phyloP scores from a whole-genome alignment of 768 basidiomycete genomes.

The Kondoa malvinella region DNA sequence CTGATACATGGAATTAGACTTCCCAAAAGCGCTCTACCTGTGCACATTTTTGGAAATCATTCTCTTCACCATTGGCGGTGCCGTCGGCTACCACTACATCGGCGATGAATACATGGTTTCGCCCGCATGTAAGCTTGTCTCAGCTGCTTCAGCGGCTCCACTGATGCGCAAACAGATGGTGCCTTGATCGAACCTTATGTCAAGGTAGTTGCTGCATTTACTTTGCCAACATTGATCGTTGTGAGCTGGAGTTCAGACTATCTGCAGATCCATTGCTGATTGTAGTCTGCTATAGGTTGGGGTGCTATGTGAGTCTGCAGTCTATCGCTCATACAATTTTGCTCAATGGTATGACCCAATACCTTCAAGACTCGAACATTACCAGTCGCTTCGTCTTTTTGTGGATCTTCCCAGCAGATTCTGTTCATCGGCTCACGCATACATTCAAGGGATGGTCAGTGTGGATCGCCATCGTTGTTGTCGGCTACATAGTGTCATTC shows the following conservation, averaged over 20 bases:
- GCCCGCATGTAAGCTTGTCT: no score
- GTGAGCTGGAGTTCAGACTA: slow-evolving; percentile 23
- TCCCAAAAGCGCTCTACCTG: slow-evolving; percentile 27
- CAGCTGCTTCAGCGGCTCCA: no score
- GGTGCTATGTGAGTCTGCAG: no score
- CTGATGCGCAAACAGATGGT: no score
- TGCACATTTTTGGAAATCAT: slow-evolving; percentile 22
- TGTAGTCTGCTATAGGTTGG: no score
- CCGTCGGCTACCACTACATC: slow-evolving; percentile 26
- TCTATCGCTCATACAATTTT: no score
- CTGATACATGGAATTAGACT: no score
- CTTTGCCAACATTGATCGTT: slow-evolving; percentile 24
- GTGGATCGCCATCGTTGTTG: slow-evolving; percentile 24
- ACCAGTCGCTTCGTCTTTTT: slow-evolving; percentile 18
- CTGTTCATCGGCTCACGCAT: slow-evolving; percentile 21
- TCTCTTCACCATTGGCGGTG: slow-evolving; percentile 26
- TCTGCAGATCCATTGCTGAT: no score
- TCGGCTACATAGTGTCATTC: slow-evolving; percentile 22
- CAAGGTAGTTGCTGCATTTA: slow-evolving; percentile 23
- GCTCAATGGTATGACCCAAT: no score
- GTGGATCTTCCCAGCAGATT: slow-evolving; percentile 24
- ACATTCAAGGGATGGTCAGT: slow-evolving; percentile 23
- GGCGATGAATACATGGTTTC: slow-evolving; percentile 17
- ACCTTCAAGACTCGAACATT: no score
- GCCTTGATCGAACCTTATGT: slow-evolving; percentile 11